phyloP scores from a whole-genome alignment of 2,329 filamentous ascomycete species.

The Aspergillus fructus region DNA sequence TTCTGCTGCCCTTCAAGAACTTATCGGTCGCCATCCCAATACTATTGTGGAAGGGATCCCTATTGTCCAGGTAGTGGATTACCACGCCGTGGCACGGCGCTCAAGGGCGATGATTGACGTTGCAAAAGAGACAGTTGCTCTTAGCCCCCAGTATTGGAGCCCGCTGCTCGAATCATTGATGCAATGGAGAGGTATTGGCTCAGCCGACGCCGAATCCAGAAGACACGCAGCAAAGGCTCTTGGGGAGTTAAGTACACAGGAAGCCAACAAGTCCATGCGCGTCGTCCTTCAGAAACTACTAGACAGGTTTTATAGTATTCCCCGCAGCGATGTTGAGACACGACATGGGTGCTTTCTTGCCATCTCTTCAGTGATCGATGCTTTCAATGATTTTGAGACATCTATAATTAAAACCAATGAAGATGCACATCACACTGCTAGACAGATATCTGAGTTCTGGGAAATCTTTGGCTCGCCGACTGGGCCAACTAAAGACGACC shows the following conservation, averaged over 20 bases:
- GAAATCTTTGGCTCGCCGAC: conserved; percentile 35
- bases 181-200: conserved; percentile 84
- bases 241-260: conserved; percentile 48
- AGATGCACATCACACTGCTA: conserved; percentile 26
- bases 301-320: conserved; percentile 36
- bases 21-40: conserved; percentile 89
- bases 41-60: conserved; percentile 77
- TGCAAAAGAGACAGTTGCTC: conserved; percentile 63
- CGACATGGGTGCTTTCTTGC: conserved; percentile 46
- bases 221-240: conserved; percentile 70
- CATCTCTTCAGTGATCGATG: conserved; percentile 39
- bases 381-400: conserved; percentile 26
- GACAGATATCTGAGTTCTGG: conserved; percentile 36
- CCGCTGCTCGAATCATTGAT: conserved; percentile 70
- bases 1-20: conserved; percentile 89
- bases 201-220: conserved; percentile 71
- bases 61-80: conserved; percentile 87
- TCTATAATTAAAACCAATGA: conserved; percentile 18
- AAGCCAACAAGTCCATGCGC: conserved; percentile 30
- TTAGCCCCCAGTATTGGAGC: conserved; percentile 65
- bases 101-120: conserved; percentile 79
- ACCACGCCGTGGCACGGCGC: conserved; percentile 86
- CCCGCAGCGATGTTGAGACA: conserved; percentile 41
- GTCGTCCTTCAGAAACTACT: conserved; percentile 34
- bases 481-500: conserved; percentile 37